These are phyloP conservation scores for Trichoderma endophyticum DNA, from an alignment of 2,329 filamentous ascomycete species.

Conservation along the genomic window DNA sequence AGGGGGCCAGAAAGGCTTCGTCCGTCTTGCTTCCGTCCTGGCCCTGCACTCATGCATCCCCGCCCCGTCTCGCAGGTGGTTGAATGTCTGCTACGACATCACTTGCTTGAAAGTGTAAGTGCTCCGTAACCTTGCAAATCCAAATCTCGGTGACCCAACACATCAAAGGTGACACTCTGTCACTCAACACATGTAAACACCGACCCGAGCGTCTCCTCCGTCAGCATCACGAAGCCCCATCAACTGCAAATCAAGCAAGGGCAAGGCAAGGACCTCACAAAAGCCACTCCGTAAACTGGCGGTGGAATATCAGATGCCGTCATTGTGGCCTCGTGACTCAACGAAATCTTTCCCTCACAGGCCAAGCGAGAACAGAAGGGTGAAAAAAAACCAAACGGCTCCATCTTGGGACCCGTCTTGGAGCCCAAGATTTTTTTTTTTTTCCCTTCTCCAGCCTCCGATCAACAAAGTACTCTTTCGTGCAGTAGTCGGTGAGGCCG, in stretches of 20 bases:
- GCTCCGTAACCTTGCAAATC: background rate
- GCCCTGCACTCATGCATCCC: slow-evolving; percentile 6
- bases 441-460: background rate
- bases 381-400: background rate
- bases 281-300: slow-evolving; percentile 2
- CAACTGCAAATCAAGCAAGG: background rate
- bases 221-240: slow-evolving; percentile 9
- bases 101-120: slow-evolving; percentile 7
- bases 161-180: slow-evolving; percentile 7
- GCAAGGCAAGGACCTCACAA: slow-evolving; percentile 2
- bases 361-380: background rate
- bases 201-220: background rate
- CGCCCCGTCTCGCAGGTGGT: background rate
- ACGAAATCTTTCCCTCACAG: slow-evolving; percentile 9
- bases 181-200: slow-evolving; percentile 6
- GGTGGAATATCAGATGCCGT: slow-evolving; percentile 21
- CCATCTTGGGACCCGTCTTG: slow-evolving; percentile 18
- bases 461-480: background rate
- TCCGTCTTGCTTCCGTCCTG: background rate
- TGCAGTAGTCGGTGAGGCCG: slow-evolving; percentile 20
- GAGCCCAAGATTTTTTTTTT: background rate
- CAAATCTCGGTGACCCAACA: slow-evolving; percentile 6
- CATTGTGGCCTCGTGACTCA: slow-evolving; percentile 20
- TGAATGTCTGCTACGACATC: background rate
- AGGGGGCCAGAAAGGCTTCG: background rate